A percentile compares a stretch with the other conserved stretches of the same genome.
Conservation (phyloP, 768 basidiomycete species). For the Calocybe gangraenosa region DNA sequence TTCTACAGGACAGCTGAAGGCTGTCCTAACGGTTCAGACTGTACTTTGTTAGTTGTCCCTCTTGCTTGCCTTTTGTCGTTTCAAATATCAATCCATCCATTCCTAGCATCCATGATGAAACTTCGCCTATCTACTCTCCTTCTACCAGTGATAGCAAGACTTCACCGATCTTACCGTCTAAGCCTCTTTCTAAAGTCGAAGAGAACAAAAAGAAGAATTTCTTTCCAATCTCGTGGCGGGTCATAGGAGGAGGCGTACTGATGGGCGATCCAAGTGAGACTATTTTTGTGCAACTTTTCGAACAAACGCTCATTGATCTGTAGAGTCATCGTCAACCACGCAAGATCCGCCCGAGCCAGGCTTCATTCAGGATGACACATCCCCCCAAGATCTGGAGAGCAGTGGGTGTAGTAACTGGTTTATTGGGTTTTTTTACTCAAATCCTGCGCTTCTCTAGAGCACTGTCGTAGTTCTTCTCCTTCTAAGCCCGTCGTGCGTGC, state of each 20-base stretch:
- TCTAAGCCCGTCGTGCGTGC: slow-evolving; percentile 21
- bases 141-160: slow-evolving; percentile 4
- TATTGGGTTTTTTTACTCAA: no score
- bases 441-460: not conserved
- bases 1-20: slow-evolving; percentile 41
- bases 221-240: slow-evolving; percentile 70
- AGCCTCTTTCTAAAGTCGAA: slow-evolving; percentile 23
- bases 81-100: not conserved
- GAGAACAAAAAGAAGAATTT: slow-evolving; percentile 42
- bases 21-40: slow-evolving; percentile 51
- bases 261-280: slow-evolving; percentile 36
- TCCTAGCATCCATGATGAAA: slow-evolving; percentile 43
- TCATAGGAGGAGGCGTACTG: slow-evolving; percentile 76
- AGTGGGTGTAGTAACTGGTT: not conserved
- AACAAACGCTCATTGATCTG: not conserved
- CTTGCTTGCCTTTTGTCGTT: not conserved
- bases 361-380: not conserved
- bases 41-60: slow-evolving; percentile 50
- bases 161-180: slow-evolving; percentile 15
- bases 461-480: no score
- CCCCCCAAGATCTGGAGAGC: not conserved
- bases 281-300: not conserved
- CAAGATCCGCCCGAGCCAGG: not conserved
- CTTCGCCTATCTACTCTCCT: slow-evolving; percentile 15
- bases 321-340: not conserved